Evolutionary conservation across 768 basidiomycete genomes (phyloP), one percentile per base, ranked within the genome.

Genomic region (Boletus edulis): DNA sequence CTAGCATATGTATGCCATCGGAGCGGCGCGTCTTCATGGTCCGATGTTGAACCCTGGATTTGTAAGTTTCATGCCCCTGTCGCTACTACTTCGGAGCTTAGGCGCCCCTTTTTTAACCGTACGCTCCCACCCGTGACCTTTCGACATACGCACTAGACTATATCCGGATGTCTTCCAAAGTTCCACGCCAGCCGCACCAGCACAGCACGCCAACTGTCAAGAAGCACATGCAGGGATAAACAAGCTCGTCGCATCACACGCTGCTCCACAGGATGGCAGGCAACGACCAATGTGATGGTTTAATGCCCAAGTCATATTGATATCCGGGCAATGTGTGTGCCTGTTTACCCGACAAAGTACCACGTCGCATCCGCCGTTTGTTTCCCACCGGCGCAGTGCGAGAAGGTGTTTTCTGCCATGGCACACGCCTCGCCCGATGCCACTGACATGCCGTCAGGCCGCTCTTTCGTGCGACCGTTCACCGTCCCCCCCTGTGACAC

Each of bases 81-180:
- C 60, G 41, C 51, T 55, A 22, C 54, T 35, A 37, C 29, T 29
- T 59, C 69, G 69, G 69, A 70, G 40, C 69, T 70, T 72, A 62
- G 49, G 64, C 69, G 70, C 69, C 71, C 69, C 61, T 62, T 70
- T 70, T 68, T 63, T 67, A 29, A 48, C 40, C 42, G 37, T 46
- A 22, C 46, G 40, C 49, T 57, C 55, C 43, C 57, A 52, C 51
- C 35, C 20, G 27, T 37, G 35, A 14, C 35, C 35, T 7, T 15
- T 37, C 15, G 15, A 37, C 35, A 37, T 17, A 29, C 29, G 35
- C 41, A 42, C 53, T 44, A 41, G 51, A 42, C 61, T 52, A 44
- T 35, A 60, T 64, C 32, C 22, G 50, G 54, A 40, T 1, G 17
- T 41, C 46, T 54, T 46, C 39, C 31, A n/a, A 29, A 15, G n/a